These are phyloP conservation scores for Phytopythium cucurbitacearum DNA, from an alignment of 352 stramenopile species.

Conservation along the genomic window DNA sequence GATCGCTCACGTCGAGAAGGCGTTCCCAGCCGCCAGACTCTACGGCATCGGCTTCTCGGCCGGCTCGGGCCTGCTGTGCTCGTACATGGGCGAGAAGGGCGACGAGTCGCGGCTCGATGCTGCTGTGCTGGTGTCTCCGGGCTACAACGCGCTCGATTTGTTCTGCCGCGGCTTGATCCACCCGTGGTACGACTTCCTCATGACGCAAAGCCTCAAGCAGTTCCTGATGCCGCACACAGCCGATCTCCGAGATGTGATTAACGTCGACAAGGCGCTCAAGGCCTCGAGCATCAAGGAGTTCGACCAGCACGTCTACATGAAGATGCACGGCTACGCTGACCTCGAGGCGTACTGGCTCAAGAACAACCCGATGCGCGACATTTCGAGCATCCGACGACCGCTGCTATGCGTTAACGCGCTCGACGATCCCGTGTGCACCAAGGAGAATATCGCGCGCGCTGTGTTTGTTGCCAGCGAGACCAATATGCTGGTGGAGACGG, in stretches of 20 bases:
- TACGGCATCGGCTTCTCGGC: constrained; percentile 75
- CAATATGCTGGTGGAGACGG: constrained; percentile 50
- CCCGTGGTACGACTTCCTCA: constrained; percentile 70
- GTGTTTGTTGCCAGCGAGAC: constrained; percentile 46
- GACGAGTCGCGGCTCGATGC: constrained; percentile 43
- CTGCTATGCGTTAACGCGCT: constrained; percentile 73
- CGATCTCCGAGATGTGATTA: constrained; percentile 38
- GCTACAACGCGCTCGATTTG: constrained; percentile 73
- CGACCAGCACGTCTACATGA: constrained; percentile 77
- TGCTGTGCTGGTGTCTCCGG: constrained; percentile 66
- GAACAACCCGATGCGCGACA: constrained; percentile 75
- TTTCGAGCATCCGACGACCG: constrained; percentile 48
- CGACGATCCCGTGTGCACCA: constrained; percentile 74
- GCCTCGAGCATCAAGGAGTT: constrained; percentile 64
- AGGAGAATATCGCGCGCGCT: constrained; percentile 64
- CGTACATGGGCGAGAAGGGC: constrained; percentile 66
- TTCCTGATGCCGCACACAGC: constrained; percentile 51
- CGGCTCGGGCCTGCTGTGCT: constrained; percentile 62
- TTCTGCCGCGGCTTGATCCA: constrained; percentile 66
- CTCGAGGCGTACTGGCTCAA: constrained; percentile 61
- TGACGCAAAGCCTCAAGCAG: constrained; percentile 70
- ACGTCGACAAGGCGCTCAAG: constrained; percentile 38
- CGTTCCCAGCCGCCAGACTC: constrained; percentile 41
- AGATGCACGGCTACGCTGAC: constrained; percentile 67
- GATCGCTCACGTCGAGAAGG: constrained; percentile 41